Percentiles rank a stretch among this genome's conserved stretches.
These are phyloP conservation scores for Bimuria novae-zelandiae DNA, from an alignment of 2,329 filamentous ascomycete genomes.

Conservation along the genomic window DNA sequence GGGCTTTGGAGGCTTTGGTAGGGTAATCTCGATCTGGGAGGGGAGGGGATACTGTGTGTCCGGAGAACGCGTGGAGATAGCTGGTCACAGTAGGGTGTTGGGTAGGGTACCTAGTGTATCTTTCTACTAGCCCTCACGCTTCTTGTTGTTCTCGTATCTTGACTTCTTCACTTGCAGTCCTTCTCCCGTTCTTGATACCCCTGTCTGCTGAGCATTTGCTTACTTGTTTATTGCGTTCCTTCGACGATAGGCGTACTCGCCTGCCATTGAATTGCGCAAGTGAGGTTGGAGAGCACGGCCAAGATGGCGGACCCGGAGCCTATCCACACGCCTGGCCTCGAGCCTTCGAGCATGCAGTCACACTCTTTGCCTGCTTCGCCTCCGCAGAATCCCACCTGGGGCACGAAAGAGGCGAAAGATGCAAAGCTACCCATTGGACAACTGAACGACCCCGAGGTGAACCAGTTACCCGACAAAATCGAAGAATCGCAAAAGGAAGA, in stretches of 20 bases:
- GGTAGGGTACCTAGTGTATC: no score
- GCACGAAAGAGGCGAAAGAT: conserved; percentile 24
- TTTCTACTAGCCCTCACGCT: background rate
- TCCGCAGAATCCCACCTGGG: conserved; percentile 30
- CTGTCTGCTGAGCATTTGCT: background rate
- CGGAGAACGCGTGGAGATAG: conserved; percentile 7
- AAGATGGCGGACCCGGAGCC: conserved; percentile 28
- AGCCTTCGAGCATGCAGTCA: conserved; percentile 37
- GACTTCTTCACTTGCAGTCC: background rate
- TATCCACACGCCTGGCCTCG: conserved; percentile 39
- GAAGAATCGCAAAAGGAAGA: conserved; percentile 31
- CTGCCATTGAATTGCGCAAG: background rate
- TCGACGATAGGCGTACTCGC: background rate
- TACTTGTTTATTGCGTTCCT: background rate
- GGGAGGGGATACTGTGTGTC: no score
- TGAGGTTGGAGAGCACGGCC: background rate
- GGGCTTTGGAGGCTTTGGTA: background rate
- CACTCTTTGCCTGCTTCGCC: conserved; percentile 35
- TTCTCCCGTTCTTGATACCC: background rate
- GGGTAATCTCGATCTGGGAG: no score
- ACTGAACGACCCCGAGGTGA: conserved; percentile 54
- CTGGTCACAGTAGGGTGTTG: background rate
- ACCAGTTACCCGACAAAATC: conserved; percentile 51
- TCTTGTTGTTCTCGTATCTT: background rate
- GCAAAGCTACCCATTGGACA: conserved; percentile 50